Evolutionary conservation across 768 basidiomycete genomes (phyloP).

Genomic region (Gyrodon lividus): DNA sequence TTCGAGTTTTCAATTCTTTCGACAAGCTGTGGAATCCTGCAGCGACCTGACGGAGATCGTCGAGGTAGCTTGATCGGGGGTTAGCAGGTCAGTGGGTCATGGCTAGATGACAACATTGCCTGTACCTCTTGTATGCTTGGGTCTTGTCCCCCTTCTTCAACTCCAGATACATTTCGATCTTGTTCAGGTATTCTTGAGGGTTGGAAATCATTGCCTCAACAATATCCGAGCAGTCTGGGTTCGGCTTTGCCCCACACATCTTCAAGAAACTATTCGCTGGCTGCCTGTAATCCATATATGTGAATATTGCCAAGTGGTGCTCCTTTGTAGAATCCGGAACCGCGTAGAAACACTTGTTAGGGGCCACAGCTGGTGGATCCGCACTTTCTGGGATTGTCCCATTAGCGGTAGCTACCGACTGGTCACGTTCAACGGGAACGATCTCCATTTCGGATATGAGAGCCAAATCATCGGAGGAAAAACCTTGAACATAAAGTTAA

Average conservation of each 20-base stretch:
- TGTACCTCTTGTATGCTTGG: neutral
- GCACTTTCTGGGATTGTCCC: neutral
- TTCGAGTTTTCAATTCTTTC: conserved; percentile 39
- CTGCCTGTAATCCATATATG: conserved; percentile 79
- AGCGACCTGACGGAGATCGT: conserved; percentile 77
- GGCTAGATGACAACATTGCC: neutral
- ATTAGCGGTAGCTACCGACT: neutral
- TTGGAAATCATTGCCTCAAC: conserved; percentile 62
- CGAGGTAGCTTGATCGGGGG: conserved; percentile 58
- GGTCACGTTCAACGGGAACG: conserved; percentile 50
- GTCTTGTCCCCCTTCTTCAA: neutral
- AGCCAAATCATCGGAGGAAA: conserved; percentile 49
- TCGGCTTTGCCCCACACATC: conserved; percentile 80
- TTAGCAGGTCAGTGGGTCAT: neutral
- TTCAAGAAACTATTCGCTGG: conserved; percentile 76
- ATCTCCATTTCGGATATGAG: conserved; percentile 55
- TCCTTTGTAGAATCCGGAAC: conserved; percentile 37
- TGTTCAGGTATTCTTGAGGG: conserved; percentile 62
- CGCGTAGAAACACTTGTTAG: conserved; percentile 65
- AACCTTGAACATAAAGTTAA: conserved; percentile 42
- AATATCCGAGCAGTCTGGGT: conserved; percentile 79
- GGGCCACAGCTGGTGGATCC: conserved; percentile 34
- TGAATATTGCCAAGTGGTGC: conserved; percentile 72
- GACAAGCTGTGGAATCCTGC: conserved; percentile 56
- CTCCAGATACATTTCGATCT: conserved; percentile 21